Percentiles rank a stretch among this genome's conserved stretches.
These are phyloP conservation scores for Monosporascus sp. DNA, from an alignment of 2,329 filamentous ascomycete genomes.

Conservation along the genomic window DNA sequence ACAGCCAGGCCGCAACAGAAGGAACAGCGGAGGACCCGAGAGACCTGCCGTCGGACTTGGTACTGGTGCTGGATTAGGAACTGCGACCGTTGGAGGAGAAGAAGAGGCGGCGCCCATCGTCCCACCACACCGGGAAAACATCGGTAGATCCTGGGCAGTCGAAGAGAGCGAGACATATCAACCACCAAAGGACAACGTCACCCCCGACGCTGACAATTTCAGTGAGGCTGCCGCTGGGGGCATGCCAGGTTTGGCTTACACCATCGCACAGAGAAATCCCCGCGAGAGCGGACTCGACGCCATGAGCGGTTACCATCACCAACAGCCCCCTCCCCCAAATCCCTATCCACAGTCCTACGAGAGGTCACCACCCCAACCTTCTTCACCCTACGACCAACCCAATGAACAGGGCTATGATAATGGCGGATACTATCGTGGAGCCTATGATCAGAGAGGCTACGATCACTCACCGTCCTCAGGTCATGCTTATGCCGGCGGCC, in stretches of 20 bases:
- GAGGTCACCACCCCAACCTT: slow-evolving; percentile 8
- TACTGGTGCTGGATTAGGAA: slow-evolving; percentile 11
- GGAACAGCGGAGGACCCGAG: slow-evolving; percentile 21
- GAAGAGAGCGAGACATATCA: slow-evolving; percentile 2
- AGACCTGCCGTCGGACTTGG: slow-evolving; percentile 11
- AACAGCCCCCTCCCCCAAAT: slow-evolving; percentile 5
- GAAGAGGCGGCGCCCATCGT: slow-evolving; percentile 21
- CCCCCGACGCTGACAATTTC: slow-evolving; percentile 63
- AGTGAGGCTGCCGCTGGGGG: slow-evolving; percentile 57
- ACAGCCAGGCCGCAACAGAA: slow-evolving; percentile 25
- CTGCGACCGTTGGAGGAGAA: slow-evolving; percentile 15
- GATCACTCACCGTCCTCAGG: slow-evolving; percentile 11
- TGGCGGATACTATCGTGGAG: slow-evolving; percentile 1
- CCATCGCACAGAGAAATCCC: slow-evolving; percentile 58
- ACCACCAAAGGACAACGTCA: slow-evolving; percentile 36
- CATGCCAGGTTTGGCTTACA: slow-evolving; percentile 62
- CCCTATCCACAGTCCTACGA: slow-evolving; percentile 15
- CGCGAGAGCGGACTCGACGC: slow-evolving; percentile 61
- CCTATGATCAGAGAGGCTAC: slow-evolving; percentile 18
- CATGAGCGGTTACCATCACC: slow-evolving; percentile 37
- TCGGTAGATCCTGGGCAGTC: slow-evolving; percentile 15
- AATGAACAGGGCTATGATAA: slow-evolving; percentile 14
- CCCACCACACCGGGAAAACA: slow-evolving; percentile 19
- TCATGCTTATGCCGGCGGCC: slow-evolving; percentile 8
- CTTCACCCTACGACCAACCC: slow-evolving; percentile 11